Base-by-base conservation (phyloP, 805 yeast genomes). In the Candida maesae region DNA sequence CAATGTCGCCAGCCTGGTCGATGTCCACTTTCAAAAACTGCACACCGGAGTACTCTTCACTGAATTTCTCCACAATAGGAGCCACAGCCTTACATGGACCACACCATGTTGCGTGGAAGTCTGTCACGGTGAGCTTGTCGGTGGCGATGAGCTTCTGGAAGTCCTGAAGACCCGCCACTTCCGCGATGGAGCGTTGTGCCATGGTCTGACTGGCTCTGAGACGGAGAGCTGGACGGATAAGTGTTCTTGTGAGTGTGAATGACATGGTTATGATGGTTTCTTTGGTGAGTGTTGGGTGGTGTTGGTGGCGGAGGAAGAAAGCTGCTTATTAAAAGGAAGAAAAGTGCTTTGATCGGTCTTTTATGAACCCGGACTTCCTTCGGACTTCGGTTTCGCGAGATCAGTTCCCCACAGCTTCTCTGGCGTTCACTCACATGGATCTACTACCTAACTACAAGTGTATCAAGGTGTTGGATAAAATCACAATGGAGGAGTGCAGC, bases 51-150 rank as follows among this genome's bases (percentile, higher is more conserved):
- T 70, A 66, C 29, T 67, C 62, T 8, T 55, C 44, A 20, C 65
- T 53, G 37, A 65, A 60, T 41, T 67, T 65, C 16, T 72, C 71
- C 33, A 79, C 58, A 16, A 75, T 59, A 13, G 88, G 88, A 3
- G 81, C 70, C 52, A 81, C 72, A n/a, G 82, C 82, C 52, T 76
- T 79, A 53, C 88, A 81, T n/a, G 88, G 88, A 7, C 82, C 86
- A 61, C 88, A 81, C 88, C 88, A 81, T 10, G 78, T 73, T 24
- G 88, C 87, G 60, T 71, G 78, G 58, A 81, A 81, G 57, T 81
- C 87, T 36, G 80, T 73, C 2, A 81, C 65, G 2, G 81, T 66
- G 27, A 76, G 58, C 42, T 73, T 68, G 26, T 65, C 59, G 11
- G 58, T 45, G 24, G 58, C 47, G 33, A 66, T 63, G 3, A 61